Conservation (phyloP, 345 rosid genomes). For the Melaleuca quinquenervia region DNA sequence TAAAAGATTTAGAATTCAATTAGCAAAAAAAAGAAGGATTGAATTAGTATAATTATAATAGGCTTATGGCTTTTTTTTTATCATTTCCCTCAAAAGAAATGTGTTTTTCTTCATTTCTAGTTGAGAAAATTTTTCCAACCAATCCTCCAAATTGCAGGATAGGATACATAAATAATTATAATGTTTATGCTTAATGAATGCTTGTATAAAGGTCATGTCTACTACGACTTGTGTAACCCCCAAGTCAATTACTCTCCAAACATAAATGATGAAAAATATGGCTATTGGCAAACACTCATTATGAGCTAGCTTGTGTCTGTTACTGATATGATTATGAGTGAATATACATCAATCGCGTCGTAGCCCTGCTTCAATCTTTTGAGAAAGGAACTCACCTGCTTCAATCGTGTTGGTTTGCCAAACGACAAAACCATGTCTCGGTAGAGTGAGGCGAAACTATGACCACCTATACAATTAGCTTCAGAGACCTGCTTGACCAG, state of each 20-base stretch:
- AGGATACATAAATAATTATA: not conserved
- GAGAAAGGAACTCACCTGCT: not conserved
- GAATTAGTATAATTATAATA: no score
- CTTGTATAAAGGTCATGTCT: not conserved
- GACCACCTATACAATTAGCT: not conserved
- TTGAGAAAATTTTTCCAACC: no score
- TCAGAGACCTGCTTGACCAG: not conserved
- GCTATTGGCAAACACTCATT: not conserved
- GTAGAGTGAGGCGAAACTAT: not conserved
- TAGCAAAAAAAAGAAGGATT: no score
- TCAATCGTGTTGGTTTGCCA: not conserved
- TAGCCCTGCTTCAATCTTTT: not conserved
- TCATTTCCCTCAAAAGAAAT: no score
- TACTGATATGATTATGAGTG: not conserved
- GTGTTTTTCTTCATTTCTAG: no score
- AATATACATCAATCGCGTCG: not conserved
- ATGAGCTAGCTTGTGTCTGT: not conserved
- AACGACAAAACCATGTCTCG: not conserved
- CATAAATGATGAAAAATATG: not conserved
- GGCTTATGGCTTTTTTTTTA: no score
- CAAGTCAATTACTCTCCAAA: not conserved
- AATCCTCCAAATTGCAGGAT: no score
- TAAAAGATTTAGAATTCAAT: no score
- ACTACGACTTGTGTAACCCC: not conserved
- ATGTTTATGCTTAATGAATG: not conserved